Conservation (phyloP, 139 green algal genomes). For the Tetradesmus lagerheimii region DNA sequence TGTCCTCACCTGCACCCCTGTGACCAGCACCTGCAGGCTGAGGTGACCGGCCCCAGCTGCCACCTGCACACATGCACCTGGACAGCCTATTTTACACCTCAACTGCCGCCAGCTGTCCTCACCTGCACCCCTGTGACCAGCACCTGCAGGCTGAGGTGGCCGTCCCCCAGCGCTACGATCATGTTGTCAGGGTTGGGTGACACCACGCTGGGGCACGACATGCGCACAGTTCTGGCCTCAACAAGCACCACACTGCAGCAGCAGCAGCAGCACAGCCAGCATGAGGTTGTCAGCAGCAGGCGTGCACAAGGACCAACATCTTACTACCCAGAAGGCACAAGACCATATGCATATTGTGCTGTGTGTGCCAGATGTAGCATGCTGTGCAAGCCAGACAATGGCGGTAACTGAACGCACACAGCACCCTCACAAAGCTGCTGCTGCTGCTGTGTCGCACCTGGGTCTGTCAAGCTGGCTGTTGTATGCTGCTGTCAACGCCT, state of each 20-base stretch:
- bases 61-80: too few relatives aligned
- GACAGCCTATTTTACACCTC: too few relatives aligned
- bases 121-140: not conserved
- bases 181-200: not conserved
- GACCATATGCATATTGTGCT: not conserved
- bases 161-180: not conserved
- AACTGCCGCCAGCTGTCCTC: not conserved
- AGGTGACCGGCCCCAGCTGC: not conserved
- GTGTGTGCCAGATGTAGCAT: not conserved
- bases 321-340: not conserved
- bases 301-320: not conserved
- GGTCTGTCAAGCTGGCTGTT: not conserved
- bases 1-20: not conserved
- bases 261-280: not conserved
- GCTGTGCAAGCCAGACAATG: not conserved
- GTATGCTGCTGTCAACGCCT: not conserved
- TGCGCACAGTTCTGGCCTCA: constrained; percentile 5
- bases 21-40: not conserved
- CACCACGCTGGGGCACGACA: constrained; percentile 2
- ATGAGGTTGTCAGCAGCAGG: not conserved
- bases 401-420: not conserved
- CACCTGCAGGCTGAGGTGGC: not conserved
- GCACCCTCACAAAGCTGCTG: not conserved
- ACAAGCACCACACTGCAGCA: not conserved
- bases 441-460: constrained; percentile 8